Evolutionary conservation across 208 protist genomes (phyloP).

Genomic region (Leishmania lainsoni): DNA sequence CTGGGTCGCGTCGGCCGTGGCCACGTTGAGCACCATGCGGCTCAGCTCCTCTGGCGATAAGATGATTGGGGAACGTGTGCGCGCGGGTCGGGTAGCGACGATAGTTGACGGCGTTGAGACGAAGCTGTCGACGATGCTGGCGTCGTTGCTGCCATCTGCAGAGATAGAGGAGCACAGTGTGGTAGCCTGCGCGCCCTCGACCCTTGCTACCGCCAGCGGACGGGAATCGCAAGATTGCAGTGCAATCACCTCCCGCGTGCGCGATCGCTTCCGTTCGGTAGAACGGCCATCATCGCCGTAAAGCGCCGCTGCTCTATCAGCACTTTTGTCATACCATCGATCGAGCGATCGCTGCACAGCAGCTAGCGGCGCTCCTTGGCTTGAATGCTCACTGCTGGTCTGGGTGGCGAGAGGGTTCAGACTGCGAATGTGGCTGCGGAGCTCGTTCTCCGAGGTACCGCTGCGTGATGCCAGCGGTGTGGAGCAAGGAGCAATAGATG

Average conservation of each 20-base stretch:
- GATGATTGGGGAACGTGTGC: constrained; percentile 24
- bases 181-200: neutral
- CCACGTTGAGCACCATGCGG: neutral
- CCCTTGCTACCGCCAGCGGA: neutral
- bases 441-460: constrained; percentile 12
- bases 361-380: neutral
- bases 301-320: neutral
- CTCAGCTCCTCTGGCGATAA: constrained; percentile 25
- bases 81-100: neutral
- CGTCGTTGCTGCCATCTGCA: neutral
- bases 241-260: neutral
- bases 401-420: constrained; percentile 19
- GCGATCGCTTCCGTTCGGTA: neutral
- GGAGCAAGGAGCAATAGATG: constrained; percentile 1
- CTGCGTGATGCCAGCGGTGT: constrained; percentile 13
- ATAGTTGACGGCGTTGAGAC: constrained; percentile 20
- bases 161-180: neutral
- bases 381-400: neutral
- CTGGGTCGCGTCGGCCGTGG: neutral
- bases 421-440: constrained; percentile 15
- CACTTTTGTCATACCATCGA: no score
- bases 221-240: neutral
- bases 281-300: neutral
- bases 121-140: neutral
- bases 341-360: neutral